These are phyloP conservation scores for Beta vulgaris DNA, from an alignment of 148 eudicot species.

Conservation along the genomic window DNA sequence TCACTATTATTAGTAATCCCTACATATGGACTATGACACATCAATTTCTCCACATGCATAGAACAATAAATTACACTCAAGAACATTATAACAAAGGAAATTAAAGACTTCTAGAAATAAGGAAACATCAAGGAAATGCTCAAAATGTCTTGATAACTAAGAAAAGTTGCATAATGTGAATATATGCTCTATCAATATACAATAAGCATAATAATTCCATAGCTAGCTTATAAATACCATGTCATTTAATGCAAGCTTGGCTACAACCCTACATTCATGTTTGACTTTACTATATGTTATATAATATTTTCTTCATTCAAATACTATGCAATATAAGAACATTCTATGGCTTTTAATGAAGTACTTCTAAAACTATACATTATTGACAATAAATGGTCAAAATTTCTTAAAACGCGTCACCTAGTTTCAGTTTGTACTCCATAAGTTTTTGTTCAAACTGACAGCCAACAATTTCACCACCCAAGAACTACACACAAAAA, in stretches of 20 bases:
- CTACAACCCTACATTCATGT: not conserved
- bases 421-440: not conserved
- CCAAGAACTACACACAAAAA: not conserved
- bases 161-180: no score
- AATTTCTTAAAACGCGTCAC: not conserved
- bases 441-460: not conserved
- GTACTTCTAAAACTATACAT: not conserved
- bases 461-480: not conserved
- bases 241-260: not conserved
- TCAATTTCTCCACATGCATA: no score
- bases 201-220: no score
- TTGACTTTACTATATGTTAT: not conserved
- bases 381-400: not conserved
- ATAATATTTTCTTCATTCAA: not conserved
- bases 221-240: no score
- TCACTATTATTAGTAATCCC: no score
- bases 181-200: no score
- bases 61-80: no score
- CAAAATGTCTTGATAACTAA: no score
- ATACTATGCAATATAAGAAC: not conserved
- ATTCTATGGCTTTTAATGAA: not conserved
- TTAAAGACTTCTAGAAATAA: no score
- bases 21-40: no score
- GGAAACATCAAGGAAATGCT: no score
- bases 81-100: no score